Percentiles rank a stretch among this genome's conserved stretches.
These are phyloP conservation scores for Penicillium pancosmium DNA, from an alignment of 495 filamentous ascomycete genomes.

Conservation along the genomic window DNA sequence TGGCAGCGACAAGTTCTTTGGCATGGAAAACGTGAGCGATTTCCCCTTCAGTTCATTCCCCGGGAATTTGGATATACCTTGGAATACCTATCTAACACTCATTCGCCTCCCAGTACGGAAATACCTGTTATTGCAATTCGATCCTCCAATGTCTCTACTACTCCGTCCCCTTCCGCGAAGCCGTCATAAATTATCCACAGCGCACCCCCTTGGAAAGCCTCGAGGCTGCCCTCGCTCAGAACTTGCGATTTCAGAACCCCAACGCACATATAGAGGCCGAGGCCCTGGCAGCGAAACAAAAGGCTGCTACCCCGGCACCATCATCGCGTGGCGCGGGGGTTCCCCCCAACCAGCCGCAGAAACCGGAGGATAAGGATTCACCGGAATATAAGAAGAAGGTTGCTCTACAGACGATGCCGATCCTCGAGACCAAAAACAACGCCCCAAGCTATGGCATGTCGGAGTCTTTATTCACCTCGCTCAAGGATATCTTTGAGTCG, in stretches of 20 bases:
- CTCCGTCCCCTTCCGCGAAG: constrained; percentile 91
- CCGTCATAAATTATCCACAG: constrained; percentile 87
- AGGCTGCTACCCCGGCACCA: constrained; percentile 33
- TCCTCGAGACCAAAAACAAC: constrained; percentile 81
- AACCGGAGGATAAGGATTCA: constrained; percentile 77
- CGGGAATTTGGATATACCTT: too few relatives aligned
- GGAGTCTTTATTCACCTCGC: constrained; percentile 88
- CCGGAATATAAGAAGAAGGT: constrained; percentile 97
- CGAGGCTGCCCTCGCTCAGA: constrained; percentile 48
- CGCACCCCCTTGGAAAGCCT: constrained; percentile 59
- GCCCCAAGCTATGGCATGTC: constrained; percentile 84
- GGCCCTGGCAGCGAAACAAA: constrained; percentile 48
- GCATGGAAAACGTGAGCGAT: constrained; percentile 84
- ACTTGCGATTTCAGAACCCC: constrained; percentile 50
- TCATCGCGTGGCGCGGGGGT: constrained; percentile 52
- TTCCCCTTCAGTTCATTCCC: too few relatives aligned
- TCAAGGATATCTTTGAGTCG: constrained; percentile 96
- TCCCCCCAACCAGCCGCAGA: constrained; percentile 61
- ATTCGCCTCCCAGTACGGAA: constrained; percentile 74
- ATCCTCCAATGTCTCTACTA: constrained; percentile 97
- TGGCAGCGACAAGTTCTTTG: constrained; percentile 98
- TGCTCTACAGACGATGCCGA: constrained; percentile 81
- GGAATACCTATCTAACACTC: constrained; percentile 1
- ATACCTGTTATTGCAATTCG: constrained; percentile 98
- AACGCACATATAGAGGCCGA: constrained; percentile 46